phyloP scores from a whole-genome alignment of 495 filamentous ascomycete genomes.

The Lophiotrema nucula region DNA sequence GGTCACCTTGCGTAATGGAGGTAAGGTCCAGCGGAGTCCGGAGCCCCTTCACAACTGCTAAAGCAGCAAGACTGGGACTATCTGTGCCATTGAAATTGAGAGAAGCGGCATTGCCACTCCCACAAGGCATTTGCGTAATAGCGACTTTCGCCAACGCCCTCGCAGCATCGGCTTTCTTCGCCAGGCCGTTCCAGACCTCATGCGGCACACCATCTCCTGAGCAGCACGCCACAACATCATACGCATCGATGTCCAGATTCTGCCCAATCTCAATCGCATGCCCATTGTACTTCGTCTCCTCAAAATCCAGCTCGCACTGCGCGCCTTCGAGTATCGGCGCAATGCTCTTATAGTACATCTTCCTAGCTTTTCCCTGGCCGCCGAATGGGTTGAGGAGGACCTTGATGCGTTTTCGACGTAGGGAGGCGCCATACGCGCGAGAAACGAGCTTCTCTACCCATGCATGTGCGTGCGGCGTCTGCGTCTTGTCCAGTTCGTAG shows the following conservation, averaged over 20 bases:
- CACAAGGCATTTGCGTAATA: constrained; percentile 85
- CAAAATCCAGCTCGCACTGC: constrained; percentile 70
- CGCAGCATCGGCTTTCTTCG: constrained; percentile 68
- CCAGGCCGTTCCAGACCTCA: constrained; percentile 93
- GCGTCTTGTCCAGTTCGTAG: constrained; percentile 58
- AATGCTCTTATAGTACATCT: constrained; percentile 71
- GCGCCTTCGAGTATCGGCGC: constrained; percentile 84
- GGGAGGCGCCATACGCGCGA: constrained; percentile 69
- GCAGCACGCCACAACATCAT: constrained; percentile 81
- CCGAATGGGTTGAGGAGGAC: constrained; percentile 89
- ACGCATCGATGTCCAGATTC: constrained; percentile 73
- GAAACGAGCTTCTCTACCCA: constrained; percentile 67
- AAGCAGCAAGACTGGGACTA: constrained; percentile 69
- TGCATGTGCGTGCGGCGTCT: constrained; percentile 49
- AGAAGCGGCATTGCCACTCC: constrained; percentile 90
- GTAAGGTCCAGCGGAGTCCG: constrained; percentile 78
- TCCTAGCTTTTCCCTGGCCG: constrained; percentile 73
- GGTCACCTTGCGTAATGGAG: constrained; percentile 77
- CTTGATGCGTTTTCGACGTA: constrained; percentile 73
- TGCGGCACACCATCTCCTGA: constrained; percentile 91
- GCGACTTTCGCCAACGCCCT: constrained; percentile 76
- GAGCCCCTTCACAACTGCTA: constrained; percentile 82
- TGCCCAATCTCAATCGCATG: constrained; percentile 77
- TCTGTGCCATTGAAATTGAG: constrained; percentile 84
- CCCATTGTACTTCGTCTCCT: constrained; percentile 67